phyloP scores from a whole-genome alignment of 192 early-diverging fungal species.

The Diversispora epigaea region DNA sequence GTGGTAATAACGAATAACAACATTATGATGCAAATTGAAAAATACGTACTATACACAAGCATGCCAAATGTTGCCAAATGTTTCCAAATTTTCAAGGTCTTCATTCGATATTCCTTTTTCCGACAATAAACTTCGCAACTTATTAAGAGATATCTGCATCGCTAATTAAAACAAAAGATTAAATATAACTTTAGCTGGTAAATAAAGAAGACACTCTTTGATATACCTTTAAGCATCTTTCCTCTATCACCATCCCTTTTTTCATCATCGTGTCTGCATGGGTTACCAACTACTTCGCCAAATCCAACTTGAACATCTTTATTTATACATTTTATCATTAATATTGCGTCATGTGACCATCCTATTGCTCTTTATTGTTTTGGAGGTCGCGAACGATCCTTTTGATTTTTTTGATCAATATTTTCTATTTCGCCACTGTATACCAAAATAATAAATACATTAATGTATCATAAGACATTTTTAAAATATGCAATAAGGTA shows the following conservation, averaged over 20 bases:
- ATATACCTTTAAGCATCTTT: neutral
- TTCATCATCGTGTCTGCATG: neutral
- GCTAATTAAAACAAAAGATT: slow-evolving; percentile 1
- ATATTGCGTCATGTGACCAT: neutral
- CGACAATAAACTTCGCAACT: neutral
- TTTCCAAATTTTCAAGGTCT: neutral
- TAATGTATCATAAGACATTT: neutral
- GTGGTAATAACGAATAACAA: too few relatives aligned
- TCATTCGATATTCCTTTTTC: neutral
- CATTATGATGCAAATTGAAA: too few relatives aligned
- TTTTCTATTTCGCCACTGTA: slow-evolving; percentile 16
- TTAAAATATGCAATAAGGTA: neutral
- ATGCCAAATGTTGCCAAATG: slow-evolving; percentile 3
- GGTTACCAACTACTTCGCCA: slow-evolving; percentile 5
- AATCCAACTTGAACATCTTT: neutral
- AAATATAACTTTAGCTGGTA: neutral
- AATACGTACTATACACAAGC: slow-evolving; percentile 3
- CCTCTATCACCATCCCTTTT: neutral
- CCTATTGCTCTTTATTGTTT: neutral
- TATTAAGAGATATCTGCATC: neutral
- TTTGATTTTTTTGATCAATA: slow-evolving; percentile 8
- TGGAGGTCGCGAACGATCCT: neutral
- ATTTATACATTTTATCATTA: neutral
- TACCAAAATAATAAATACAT: neutral
- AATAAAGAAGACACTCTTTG: neutral